Evolutionary conservation across 108 stramenopile species (phyloP), one percentile per base, ranked within the genome.

Genomic region (Nitzschia palea): DNA sequence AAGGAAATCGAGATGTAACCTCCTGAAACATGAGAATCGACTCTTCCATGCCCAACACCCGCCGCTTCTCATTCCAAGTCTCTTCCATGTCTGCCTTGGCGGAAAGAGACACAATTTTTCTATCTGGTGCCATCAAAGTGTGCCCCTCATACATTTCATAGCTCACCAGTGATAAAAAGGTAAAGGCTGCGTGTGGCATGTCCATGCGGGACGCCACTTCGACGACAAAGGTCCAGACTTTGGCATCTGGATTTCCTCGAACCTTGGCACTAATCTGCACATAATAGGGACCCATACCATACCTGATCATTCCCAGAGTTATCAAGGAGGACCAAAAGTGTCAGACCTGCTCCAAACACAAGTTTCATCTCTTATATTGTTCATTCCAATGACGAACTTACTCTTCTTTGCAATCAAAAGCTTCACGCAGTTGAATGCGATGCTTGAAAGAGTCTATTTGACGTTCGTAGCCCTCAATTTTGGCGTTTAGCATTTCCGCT

Each of bases 121-220:
- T 15, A 5, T 18, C 9, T 48, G 17, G 47, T n/a, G 12, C 18
- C 26, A 48, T 25, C 18, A 71, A 63, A 30, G 33, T 33, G 1
- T 30, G 48, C 2, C 62, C 62, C 53, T 71, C 60, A n/a, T 26
- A 71, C n/a, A 71, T 45, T 40, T 63, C 50, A 35, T 53, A 51
- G 31, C 61, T 34, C 1, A 73, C 34, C 54, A 55, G 23, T 4
- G 48, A 26, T 29, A 73, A 47, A 22, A 73, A 65, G 40, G 63
- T 65, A 14, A 43, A 65, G 1, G 57, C 55, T 22, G 63, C 26
- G 29, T 73, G 71, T 10, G 71, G 71, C 53, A 73, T 55, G 33
- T 55, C 27, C 42, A 6, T 35, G 15, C 65, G 64, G 0, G 71
- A 53, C 20, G 63, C 54, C 32, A 73, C 25, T 36, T 73, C 64